Percentiles rank a stretch among this genome's conserved stretches.
These are phyloP conservation scores for Penicillium pulvis DNA, from an alignment of 495 filamentous ascomycete genomes.

Conservation along the genomic window DNA sequence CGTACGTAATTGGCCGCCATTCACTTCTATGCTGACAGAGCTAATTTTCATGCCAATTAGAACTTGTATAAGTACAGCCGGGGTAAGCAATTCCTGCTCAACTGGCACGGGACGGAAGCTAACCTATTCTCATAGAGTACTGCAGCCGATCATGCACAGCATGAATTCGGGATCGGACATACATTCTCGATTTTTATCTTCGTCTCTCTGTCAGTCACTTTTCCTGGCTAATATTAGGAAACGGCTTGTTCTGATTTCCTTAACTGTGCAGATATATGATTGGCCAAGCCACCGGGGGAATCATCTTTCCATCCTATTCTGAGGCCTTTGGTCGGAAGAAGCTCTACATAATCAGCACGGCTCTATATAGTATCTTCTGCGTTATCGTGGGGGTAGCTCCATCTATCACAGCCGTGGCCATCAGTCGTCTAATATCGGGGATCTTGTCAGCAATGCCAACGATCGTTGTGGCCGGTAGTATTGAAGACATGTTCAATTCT, in stretches of 20 bases:
- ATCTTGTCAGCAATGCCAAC: constrained; percentile 49
- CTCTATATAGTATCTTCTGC: constrained; percentile 39
- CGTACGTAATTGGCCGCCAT: not conserved
- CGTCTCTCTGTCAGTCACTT: constrained; percentile 28
- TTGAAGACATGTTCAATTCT: constrained; percentile 53
- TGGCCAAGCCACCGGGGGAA: constrained; percentile 47
- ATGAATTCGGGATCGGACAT: constrained; percentile 21
- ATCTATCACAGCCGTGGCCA: constrained; percentile 27
- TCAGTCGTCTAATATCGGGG: constrained; percentile 44
- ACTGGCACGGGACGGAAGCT: not conserved
- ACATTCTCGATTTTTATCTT: constrained; percentile 30
- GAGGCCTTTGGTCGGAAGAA: constrained; percentile 49
- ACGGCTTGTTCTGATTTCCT: constrained; percentile 1
- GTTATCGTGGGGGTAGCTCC: constrained; percentile 36
- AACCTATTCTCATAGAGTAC: constrained; percentile 15
- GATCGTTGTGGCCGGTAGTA: constrained; percentile 46
- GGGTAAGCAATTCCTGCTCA: constrained; percentile 16
- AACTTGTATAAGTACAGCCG: constrained; percentile 32
- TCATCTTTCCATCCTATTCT: constrained; percentile 50
- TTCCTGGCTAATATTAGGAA: not conserved
- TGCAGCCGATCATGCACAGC: constrained; percentile 22
- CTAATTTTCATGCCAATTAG: constrained; percentile 9
- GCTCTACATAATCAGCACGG: constrained; percentile 43
- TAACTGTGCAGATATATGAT: constrained; percentile 34
- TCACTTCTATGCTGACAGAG: not conserved